Base-by-base conservation (phyloP, 768 basidiomycete species). In the Leccinum disarticulatum region DNA sequence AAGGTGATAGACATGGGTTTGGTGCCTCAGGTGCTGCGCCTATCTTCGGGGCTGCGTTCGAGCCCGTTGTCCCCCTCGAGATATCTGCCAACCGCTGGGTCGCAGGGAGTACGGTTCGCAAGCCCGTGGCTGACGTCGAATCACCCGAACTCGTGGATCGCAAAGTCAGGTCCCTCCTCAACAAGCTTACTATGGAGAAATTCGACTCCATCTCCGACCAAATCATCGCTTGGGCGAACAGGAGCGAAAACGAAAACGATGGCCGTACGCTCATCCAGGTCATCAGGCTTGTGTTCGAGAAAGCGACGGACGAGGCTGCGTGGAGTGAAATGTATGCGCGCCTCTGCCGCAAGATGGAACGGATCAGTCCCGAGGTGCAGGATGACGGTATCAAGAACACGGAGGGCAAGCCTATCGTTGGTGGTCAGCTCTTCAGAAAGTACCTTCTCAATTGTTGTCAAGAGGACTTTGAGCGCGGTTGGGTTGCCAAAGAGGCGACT, bases 321-420 rank as follows among this genome's bases (percentile, higher is more conserved):
- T 95, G 93, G 91, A 95, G 93, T 3, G 90, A 93, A 79, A 98
- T 98, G 94, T 98, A 99, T 73, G 96, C 96, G 31, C 87, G 91
- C 33, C 80, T 99, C 41, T 98, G 95, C 72, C 81, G 93, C 64
- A 92, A 94, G 86, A 92, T 95, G 90, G 93, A 95, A 76, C 86
- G 85, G 71, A 91, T 98, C 72, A 92, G 88, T 58, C 80, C 87
- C 31, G 87, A 90, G 61, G 92, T 98, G 6, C 88, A 89, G 66
- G 95, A 98, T 70, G 91, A 94, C 60, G 86, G 88, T 10, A 91
- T 96, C 77, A 86, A 81, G 77, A 87, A 86, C 63, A 47, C 77
- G 13, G 92, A 95, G 62, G 93, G 91, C 69, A 89, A 90, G 70
- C 91, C 91, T n/a, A 90, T 95, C 60, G 82, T 90, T 48, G 96